Base-by-base conservation (phyloP, 805 yeast species). In the Ogataea polymorpha region DNA sequence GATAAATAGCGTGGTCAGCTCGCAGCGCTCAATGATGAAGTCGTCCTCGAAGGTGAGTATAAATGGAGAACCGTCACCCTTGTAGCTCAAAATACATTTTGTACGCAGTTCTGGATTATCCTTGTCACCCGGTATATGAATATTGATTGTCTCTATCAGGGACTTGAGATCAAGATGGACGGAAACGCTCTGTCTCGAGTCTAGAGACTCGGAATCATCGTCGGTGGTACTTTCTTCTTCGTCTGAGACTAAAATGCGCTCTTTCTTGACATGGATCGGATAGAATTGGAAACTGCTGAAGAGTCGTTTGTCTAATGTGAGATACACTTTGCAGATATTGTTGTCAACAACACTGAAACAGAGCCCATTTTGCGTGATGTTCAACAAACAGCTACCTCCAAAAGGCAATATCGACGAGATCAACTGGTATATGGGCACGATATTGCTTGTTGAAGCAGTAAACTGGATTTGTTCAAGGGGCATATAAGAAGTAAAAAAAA, bases 41-140 rank as follows among this genome's bases (percentile, higher is more conserved):
- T 77, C 82, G 49, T 77, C 80, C 37, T 59, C 66, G 58, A 79
- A 80, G 3, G 74, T 70, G 15, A 82, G 45, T 0, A 74, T 66
- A 50, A 82, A 77, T 0, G 82, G 82, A 8, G 68, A 54, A 0
- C 81, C 82, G 6, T 63, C 55, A 0, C 77, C 75, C 32, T 67
- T 59, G 51, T 73, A 75, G 15, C 73, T 67, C 41, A 80, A 45
- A 6, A 79, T 71, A 48, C 81, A 76, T 42, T 72, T 75, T 1
- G 71, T 56, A 23, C 45, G 47, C 10, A 36, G 15, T n/a, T 55
- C 59, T 6, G 39, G 15, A 3, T 38, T 23, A n/a, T 58, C 55
- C 15, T 51, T 48, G 27, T 53, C 61, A n/a, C 46, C 48, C 2
- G 58, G 43, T 47, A 55, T 46, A 58, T 68, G 49, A 11, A 77